Evolutionary conservation across 1,284 basidiomycete genomes (phyloP).

Genomic region (Schizophyllum commune): DNA sequence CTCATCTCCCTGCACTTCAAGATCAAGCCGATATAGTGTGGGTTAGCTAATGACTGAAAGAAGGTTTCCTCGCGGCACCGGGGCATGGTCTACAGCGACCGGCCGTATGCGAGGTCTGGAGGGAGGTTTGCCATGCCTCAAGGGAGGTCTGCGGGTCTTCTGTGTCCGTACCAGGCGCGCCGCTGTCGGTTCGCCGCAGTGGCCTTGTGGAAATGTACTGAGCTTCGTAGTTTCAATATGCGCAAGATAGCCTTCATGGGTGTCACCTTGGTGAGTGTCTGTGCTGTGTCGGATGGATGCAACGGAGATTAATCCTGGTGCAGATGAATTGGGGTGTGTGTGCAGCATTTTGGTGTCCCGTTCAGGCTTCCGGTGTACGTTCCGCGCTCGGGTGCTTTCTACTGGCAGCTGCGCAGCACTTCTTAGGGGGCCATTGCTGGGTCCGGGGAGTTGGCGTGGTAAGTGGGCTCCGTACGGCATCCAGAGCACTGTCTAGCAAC

Average conservation of each 20-base stretch:
- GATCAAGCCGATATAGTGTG: conserved; percentile 87
- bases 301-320: background rate
- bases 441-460: too few species aligned
- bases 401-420: too few species aligned
- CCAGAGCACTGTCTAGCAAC: too few species aligned
- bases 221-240: background rate
- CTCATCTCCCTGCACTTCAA: conserved; percentile 98
- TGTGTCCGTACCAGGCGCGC: too few species aligned
- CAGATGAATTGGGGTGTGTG: background rate
- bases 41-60: background rate
- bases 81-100: too few species aligned
- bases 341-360: background rate
- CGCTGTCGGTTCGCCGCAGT: background rate
- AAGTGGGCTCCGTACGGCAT: too few species aligned
- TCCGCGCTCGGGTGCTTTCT: too few species aligned
- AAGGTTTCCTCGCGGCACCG: background rate
- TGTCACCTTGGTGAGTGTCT: background rate
- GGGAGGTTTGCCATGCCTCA: too few species aligned
- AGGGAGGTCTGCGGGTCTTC: background rate
- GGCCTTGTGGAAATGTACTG: background rate
- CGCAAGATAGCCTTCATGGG: background rate
- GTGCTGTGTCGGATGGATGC: background rate
- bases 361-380: background rate
- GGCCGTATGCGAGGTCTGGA: too few species aligned
- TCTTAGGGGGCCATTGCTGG: too few species aligned